Conservation (phyloP, 2,329 filamentous ascomycete species). For the Diplodia seriata region DNA sequence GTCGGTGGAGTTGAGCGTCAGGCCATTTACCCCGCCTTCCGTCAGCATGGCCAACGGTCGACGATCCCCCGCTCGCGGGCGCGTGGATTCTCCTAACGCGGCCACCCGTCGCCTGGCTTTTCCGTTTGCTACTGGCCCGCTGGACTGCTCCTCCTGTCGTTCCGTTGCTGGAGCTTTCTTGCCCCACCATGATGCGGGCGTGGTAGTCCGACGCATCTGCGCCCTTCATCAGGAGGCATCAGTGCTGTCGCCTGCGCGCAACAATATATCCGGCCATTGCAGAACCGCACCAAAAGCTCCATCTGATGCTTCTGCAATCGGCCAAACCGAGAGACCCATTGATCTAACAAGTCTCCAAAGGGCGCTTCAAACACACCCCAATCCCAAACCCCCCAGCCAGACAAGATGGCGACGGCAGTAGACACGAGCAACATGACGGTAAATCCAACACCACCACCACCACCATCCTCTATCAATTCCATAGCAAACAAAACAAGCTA, state of each 20-base stretch:
- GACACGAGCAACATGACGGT: slow-evolving; percentile 16
- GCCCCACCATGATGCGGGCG: slow-evolving; percentile 13
- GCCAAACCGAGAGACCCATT: background rate
- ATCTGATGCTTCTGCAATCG: background rate
- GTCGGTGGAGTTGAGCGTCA: slow-evolving; percentile 7
- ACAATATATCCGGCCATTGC: background rate
- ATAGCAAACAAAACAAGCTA: slow-evolving; percentile 45
- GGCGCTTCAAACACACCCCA: too few relatives aligned
- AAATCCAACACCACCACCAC: background rate
- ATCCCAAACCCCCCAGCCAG: background rate
- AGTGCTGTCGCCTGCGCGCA: background rate
- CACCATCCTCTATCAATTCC: background rate
- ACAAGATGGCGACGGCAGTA: slow-evolving; percentile 7
- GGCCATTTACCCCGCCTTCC: slow-evolving; percentile 17
- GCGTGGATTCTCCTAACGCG: background rate
- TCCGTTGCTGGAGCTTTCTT: background rate
- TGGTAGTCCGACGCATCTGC: slow-evolving; percentile 7
- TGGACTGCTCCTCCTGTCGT: background rate
- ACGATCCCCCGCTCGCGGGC: slow-evolving; percentile 24
- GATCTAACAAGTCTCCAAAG: background rate
- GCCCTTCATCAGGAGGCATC: too few relatives aligned
- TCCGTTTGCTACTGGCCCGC: background rate
- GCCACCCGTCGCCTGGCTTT: background rate
- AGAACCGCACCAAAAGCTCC: background rate
- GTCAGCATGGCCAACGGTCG: background rate